Conservation (phyloP, 495 filamentous ascomycete genomes). For the Acidomyces sp. region DNA sequence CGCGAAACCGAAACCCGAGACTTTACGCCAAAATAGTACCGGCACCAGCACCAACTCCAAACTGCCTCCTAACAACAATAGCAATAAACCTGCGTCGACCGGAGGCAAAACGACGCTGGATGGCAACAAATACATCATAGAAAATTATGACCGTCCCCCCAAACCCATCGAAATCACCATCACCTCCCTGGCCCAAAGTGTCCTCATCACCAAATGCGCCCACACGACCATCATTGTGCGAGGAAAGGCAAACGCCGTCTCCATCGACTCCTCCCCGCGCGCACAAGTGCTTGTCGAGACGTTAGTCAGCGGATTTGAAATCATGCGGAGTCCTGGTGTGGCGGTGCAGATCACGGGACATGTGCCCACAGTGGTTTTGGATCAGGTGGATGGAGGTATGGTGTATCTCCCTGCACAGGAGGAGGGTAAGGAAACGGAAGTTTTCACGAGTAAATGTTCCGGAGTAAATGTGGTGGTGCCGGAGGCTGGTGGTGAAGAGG, state of each 20-base stretch:
- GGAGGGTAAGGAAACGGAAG: constrained; percentile 60
- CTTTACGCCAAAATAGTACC: constrained; percentile 85
- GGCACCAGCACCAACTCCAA: constrained; percentile 34
- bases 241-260: constrained; percentile 90
- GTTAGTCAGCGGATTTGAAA: constrained; percentile 79
- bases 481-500: constrained; percentile 40
- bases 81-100: constrained; percentile 41
- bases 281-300: constrained; percentile 76
- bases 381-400: constrained; percentile 82
- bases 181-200: constrained; percentile 68
- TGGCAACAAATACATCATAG: constrained; percentile 90
- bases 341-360: constrained; percentile 62
- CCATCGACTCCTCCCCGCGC: constrained; percentile 77
- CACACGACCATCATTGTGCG: constrained; percentile 78
- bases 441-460: constrained; percentile 77
- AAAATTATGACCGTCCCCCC: constrained; percentile 76
- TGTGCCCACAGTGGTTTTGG: constrained; percentile 75
- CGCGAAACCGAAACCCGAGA: constrained; percentile 92
- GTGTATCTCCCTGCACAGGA: constrained; percentile 75
- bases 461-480: constrained; percentile 76
- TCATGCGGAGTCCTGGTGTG: constrained; percentile 87
- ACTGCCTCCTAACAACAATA: constrained; percentile 71
- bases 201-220: constrained; percentile 82
- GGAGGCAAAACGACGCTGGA: constrained; percentile 73
- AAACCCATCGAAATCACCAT: constrained; percentile 59